phyloP scores from a whole-genome alignment of 2,329 filamentous ascomycete species.

The Pseudofabraea citricarpa region DNA sequence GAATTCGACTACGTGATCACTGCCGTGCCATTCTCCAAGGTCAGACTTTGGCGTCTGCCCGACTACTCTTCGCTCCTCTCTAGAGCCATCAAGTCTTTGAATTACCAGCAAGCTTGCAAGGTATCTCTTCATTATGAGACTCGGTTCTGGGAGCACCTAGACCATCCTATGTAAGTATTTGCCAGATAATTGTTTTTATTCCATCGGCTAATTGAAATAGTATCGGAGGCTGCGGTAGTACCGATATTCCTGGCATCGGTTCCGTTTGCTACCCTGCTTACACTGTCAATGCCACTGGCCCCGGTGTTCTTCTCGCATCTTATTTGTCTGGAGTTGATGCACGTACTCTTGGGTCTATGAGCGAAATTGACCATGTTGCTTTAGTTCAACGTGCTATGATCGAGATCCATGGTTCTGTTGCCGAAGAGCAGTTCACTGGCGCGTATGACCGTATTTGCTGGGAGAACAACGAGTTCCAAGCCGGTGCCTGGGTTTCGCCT shows the following conservation, averaged over 20 bases:
- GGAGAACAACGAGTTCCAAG: constrained; percentile 55
- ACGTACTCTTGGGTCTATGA: constrained; percentile 37
- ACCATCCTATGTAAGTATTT: constrained; percentile 29
- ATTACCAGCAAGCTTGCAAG: constrained; percentile 45
- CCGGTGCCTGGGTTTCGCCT: constrained; percentile 58
- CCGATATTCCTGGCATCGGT: constrained; percentile 57
- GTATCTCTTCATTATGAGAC: constrained; percentile 65
- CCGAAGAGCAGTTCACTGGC: constrained; percentile 58
- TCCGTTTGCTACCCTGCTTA: constrained; percentile 64
- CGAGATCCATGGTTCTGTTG: constrained; percentile 59
- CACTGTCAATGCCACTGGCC: constrained; percentile 57
- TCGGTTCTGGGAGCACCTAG: constrained; percentile 52
- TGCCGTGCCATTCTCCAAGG: constrained; percentile 26
- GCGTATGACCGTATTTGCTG: constrained; percentile 62
- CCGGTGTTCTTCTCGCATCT: constrained; percentile 56
- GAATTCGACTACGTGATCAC: constrained; percentile 21
- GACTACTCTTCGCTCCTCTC: constrained; percentile 36
- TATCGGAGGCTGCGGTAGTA: constrained; percentile 43
- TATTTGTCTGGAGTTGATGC: constrained; percentile 47
- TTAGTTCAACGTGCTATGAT: constrained; percentile 61
- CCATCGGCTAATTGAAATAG: constrained; percentile 30
- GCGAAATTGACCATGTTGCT: constrained; percentile 57
- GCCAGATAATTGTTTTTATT: too few relatives aligned
- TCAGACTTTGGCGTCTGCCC: constrained; percentile 14
- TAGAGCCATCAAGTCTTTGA: constrained; percentile 42